Conservation (phyloP, 495 filamentous ascomycete species). For the Penicillium cinerascens region DNA sequence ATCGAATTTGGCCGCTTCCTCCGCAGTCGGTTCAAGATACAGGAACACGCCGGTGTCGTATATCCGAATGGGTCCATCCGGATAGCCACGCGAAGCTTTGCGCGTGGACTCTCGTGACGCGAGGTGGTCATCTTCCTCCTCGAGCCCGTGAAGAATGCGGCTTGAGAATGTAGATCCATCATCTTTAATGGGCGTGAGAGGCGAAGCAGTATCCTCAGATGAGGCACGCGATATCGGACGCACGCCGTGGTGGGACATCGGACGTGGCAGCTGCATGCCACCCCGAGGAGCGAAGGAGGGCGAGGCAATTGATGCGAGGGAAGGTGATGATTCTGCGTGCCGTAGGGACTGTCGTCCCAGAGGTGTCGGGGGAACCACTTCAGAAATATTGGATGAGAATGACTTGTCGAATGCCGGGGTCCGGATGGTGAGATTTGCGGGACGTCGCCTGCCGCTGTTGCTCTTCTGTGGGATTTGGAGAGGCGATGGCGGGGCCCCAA, state of each 20-base stretch:
- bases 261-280: constrained; percentile 61
- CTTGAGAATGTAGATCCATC: constrained; percentile 21
- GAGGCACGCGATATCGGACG: constrained; percentile 21
- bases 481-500: constrained; percentile 80
- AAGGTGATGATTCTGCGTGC: constrained; percentile 68
- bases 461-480: constrained; percentile 72
- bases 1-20: constrained; percentile 83
- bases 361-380: constrained; percentile 51
- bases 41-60: constrained; percentile 91
- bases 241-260: constrained; percentile 35
- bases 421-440: constrained; percentile 70
- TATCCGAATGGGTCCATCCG: constrained; percentile 86
- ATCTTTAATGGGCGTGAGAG: constrained; percentile 24
- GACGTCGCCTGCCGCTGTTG: constrained; percentile 66
- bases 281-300: constrained; percentile 56
- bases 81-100: constrained; percentile 71
- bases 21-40: constrained; percentile 82
- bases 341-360: constrained; percentile 50
- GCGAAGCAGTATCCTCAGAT: constrained; percentile 26
- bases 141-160: constrained; percentile 37
- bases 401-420: constrained; percentile 53
- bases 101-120: constrained; percentile 68
- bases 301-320: constrained; percentile 55
- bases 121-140: constrained; percentile 77
- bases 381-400: constrained; percentile 32